These are phyloP conservation scores for Nidularia sp. DNA, from an alignment of 768 basidiomycete genomes.

Conservation along the genomic window DNA sequence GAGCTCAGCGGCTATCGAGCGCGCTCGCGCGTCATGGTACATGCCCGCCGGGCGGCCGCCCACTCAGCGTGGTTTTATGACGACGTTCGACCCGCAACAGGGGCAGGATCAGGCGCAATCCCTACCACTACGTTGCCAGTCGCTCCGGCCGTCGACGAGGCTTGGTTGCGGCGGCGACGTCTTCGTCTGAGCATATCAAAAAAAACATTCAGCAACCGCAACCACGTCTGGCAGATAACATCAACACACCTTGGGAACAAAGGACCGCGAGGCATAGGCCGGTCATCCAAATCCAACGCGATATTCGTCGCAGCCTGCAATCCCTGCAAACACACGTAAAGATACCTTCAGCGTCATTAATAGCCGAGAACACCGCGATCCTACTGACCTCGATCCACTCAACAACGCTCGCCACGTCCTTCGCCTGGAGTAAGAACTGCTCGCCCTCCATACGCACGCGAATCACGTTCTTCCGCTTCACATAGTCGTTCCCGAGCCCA, in stretches of 20 bases:
- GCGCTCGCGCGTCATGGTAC: too few relatives aligned
- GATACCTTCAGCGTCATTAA: background rate
- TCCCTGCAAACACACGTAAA: slow-evolving; percentile 37
- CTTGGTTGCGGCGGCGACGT: slow-evolving; percentile 21
- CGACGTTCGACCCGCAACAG: too few relatives aligned
- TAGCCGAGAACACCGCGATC: background rate
- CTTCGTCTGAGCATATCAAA: slow-evolving; percentile 14
- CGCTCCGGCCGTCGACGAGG: background rate
- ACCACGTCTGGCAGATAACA: slow-evolving; percentile 11
- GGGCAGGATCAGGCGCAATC: too few relatives aligned
- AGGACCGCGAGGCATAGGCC: slow-evolving; percentile 89
- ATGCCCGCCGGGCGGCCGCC: too few relatives aligned
- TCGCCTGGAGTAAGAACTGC: slow-evolving; percentile 92
- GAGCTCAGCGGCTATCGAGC: too few relatives aligned
- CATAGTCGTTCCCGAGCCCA: slow-evolving; percentile 91
- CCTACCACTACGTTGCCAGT: background rate
- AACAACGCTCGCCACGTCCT: slow-evolving; percentile 79
- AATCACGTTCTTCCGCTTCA: slow-evolving; percentile 92
- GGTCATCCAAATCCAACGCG: slow-evolving; percentile 85
- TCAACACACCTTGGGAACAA: slow-evolving; percentile 70
- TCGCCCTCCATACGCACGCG: slow-evolving; percentile 90
- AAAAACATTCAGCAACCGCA: slow-evolving; percentile 8
- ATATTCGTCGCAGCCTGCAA: slow-evolving; percentile 92
- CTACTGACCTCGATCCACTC: slow-evolving; percentile 88
- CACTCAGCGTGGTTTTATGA: too few relatives aligned